Base-by-base conservation (phyloP, 2,329 filamentous ascomycete genomes). In the Thelonectria rubi region DNA sequence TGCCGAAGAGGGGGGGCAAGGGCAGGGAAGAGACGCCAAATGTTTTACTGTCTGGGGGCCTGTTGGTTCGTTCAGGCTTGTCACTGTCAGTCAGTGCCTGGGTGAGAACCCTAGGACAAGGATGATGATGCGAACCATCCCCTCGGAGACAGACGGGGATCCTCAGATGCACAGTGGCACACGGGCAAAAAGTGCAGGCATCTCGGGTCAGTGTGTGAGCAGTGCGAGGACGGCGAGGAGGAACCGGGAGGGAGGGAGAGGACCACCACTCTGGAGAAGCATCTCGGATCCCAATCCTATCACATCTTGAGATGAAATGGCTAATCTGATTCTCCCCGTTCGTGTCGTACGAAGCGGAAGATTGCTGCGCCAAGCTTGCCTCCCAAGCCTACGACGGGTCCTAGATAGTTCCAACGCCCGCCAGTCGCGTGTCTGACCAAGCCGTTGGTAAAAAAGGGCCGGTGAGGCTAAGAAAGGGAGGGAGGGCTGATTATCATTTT, bases 351-450 rank as follows among this genome's bases (percentile, higher is more conserved):
- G 18, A 46, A n/a, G n/a, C n/a, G n/a, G n/a, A n/a, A 46, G 5
- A 43, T 14, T 37, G 9, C 7, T 34, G 26, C 26, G 26, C 10
- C 26, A 6, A 30, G 26, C 10, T 30, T 30, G 26, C 11, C 3
- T 11, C 14, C 5, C 7, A 4, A 20, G 18, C 39, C 39, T 10
- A 17, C 11, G 15, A 42, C 39, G 18, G n/a, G 39, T 42, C 39
- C n/a, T n/a, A n/a, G n/a, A n/a, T 42, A 42, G 39, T 42, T 17
- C 17, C 26, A 9, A 9, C 26, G 26, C 26, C n/a, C 26, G 8
- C 8, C 26, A 9, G 8, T 42, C 39, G 26, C n/a, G n/a, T 54
- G 51, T 46, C 43, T 54, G 51, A 46, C 51, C 30, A 54, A 46
- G 40, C 17, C 39, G 51, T 21, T 46, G 26, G 51, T 12, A 24